These are phyloP conservation scores for Iris macrosiphon DNA, from an alignment of 106 monocot species.

Conservation along the genomic window DNA sequence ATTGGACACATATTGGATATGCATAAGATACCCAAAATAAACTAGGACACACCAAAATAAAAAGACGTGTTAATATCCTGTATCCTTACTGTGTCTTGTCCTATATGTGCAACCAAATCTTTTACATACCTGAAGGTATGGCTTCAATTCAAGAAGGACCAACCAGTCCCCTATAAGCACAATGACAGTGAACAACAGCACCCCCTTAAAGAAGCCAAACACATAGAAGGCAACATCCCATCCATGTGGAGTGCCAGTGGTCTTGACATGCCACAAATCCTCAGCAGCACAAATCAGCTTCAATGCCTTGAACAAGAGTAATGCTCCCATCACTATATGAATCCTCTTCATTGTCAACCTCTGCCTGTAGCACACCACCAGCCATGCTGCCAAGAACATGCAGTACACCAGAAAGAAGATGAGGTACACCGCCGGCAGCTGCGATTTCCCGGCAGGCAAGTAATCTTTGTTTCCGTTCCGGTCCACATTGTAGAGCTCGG, in stretches of 20 bases:
- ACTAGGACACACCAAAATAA: too few species aligned
- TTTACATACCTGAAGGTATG: constrained; percentile 31
- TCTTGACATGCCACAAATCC: constrained; percentile 33
- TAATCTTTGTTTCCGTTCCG: constrained; percentile 14
- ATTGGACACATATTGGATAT: too few species aligned
- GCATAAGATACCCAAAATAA: too few species aligned
- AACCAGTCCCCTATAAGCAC: constrained; percentile 54
- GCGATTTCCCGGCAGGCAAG: constrained; percentile 17
- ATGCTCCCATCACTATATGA: constrained; percentile 36
- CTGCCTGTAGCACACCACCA: constrained; percentile 10
- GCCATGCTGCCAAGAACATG: constrained; percentile 19
- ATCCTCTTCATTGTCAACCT: constrained; percentile 21
- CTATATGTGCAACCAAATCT: too few species aligned
- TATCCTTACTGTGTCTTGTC: too few species aligned
- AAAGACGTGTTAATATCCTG: too few species aligned
- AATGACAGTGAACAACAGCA: constrained; percentile 55
- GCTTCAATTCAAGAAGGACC: constrained; percentile 50
- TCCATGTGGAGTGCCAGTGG: constrained; percentile 35
- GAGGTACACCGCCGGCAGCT: constrained; percentile 25
- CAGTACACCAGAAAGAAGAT: constrained; percentile 26
- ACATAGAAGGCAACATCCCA: constrained; percentile 58
- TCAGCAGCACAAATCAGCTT: constrained; percentile 48
- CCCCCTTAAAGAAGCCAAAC: constrained; percentile 44
- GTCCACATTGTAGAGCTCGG: constrained; percentile 46
- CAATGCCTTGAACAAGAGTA: constrained; percentile 50